phyloP scores from a whole-genome alignment of 768 basidiomycete genomes.

The Suillus alpinus region DNA sequence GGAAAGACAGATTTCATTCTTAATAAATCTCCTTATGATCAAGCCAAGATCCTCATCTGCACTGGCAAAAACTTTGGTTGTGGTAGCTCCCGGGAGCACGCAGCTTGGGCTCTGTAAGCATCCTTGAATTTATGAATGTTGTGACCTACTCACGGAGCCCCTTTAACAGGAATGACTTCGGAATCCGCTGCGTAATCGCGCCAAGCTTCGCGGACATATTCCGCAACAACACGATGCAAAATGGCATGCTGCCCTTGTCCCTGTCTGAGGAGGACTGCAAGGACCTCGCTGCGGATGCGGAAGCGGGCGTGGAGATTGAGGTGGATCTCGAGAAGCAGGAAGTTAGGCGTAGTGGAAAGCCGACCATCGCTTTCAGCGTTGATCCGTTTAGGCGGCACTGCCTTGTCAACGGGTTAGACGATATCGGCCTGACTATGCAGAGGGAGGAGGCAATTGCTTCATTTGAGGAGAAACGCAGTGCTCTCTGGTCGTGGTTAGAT shows the following conservation, averaged over 20 bases:
- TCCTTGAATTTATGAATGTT: background rate
- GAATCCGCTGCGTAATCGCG: conserved; percentile 83
- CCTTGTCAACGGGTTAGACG: conserved; percentile 93
- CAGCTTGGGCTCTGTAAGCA: conserved; percentile 81
- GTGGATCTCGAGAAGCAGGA: conserved; percentile 84
- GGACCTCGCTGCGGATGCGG: conserved; percentile 73
- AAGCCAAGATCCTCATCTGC: conserved; percentile 78
- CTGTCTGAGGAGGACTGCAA: conserved; percentile 71
- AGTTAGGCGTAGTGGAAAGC: conserved; percentile 69
- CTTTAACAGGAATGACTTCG: conserved; percentile 72
- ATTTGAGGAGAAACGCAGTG: conserved; percentile 79
- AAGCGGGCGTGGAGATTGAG: conserved; percentile 71
- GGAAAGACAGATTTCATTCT: conserved; percentile 81
- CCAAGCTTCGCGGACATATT: conserved; percentile 92
- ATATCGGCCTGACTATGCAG: conserved; percentile 92
- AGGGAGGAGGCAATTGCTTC: conserved; percentile 64
- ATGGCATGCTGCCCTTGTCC: conserved; percentile 82
- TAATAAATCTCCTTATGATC: conserved; percentile 74
- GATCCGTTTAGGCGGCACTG: conserved; percentile 94
- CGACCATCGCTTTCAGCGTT: conserved; percentile 70
- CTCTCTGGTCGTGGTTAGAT: conserved; percentile 93
- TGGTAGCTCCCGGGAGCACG: conserved; percentile 88
- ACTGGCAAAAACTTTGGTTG: conserved; percentile 90
- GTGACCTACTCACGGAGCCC: background rate
- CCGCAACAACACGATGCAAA: conserved; percentile 87